These are phyloP conservation scores for Monosporascus sp. DNA, from an alignment of 2,329 filamentous ascomycete species.

Conservation along the genomic window DNA sequence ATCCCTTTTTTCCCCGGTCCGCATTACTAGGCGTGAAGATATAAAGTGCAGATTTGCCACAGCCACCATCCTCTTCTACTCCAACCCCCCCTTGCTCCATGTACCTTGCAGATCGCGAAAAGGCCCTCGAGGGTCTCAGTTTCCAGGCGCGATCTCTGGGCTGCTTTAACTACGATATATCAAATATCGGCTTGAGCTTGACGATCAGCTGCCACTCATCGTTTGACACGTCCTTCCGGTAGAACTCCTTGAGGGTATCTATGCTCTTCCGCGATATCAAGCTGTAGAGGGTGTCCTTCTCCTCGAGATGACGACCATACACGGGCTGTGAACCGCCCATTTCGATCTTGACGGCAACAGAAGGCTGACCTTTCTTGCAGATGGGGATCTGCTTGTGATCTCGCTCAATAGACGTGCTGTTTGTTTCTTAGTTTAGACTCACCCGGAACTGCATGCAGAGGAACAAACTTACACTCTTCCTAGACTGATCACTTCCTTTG, in stretches of 20 bases:
- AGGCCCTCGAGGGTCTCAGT: not conserved
- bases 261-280: constrained; percentile 83
- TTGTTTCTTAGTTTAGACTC: constrained; percentile 20
- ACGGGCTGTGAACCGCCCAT: constrained; percentile 84
- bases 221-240: constrained; percentile 53
- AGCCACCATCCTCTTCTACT: too few species aligned
- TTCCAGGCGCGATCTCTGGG: too few species aligned
- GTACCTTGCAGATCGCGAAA: not conserved
- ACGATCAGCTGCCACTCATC: constrained; percentile 95
- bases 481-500: constrained; percentile 77
- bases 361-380: constrained; percentile 96
- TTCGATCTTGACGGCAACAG: constrained; percentile 96
- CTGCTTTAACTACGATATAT: constrained; percentile 57
- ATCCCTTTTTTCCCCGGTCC: too few species aligned
- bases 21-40: too few species aligned
- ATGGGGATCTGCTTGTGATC: constrained; percentile 92
- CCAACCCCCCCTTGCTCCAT: not conserved
- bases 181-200: constrained; percentile 92
- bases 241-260: constrained; percentile 94
- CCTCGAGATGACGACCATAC: constrained; percentile 93
- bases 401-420: constrained; percentile 88
- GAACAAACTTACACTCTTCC: constrained; percentile 79
- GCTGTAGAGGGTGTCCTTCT: constrained; percentile 83
- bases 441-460: not conserved
- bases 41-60: too few species aligned